A percentile compares a stretch with the other conserved stretches of the same genome.
Conservation (phyloP, 2,329 filamentous ascomycete species). For the Arthroderma uncinatum region DNA sequence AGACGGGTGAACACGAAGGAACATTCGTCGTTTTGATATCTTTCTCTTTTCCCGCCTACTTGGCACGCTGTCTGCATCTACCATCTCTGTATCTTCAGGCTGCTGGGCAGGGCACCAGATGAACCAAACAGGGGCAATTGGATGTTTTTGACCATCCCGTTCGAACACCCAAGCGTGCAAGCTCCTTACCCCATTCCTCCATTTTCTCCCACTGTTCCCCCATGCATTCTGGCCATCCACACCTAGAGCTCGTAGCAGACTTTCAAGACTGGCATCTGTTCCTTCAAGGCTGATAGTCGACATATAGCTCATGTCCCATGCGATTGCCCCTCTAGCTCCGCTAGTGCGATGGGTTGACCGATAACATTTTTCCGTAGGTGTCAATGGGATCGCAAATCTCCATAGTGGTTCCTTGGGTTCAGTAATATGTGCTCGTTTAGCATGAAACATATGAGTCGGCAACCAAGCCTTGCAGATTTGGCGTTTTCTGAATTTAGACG, state of each 20-base stretch:
- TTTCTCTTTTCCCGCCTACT: slow-evolving; percentile 16
- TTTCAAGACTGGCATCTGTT: slow-evolving; percentile 49
- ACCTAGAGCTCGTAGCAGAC: slow-evolving; percentile 55
- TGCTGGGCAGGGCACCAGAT: slow-evolving; percentile 55
- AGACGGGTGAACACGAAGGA: slow-evolving; percentile 72
- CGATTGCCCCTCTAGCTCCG: slow-evolving; percentile 62
- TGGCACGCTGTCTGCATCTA: slow-evolving; percentile 17
- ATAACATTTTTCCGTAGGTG: slow-evolving; percentile 82
- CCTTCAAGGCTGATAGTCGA: slow-evolving; percentile 74
- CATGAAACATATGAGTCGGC: slow-evolving; percentile 87
- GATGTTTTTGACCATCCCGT: slow-evolving; percentile 40
- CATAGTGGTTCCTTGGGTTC: slow-evolving; percentile 67
- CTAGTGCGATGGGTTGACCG: slow-evolving; percentile 73
- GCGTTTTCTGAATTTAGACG: slow-evolving; percentile 67
- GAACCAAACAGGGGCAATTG: slow-evolving; percentile 61
- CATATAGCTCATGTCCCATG: slow-evolving; percentile 93
- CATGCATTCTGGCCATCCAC: slow-evolving; percentile 49
- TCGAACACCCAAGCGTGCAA: slow-evolving; percentile 51
- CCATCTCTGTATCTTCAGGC: slow-evolving; percentile 29
- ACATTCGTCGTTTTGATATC: slow-evolving; percentile 42
- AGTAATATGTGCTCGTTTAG: slow-evolving; percentile 85
- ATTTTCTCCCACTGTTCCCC: slow-evolving; percentile 55
- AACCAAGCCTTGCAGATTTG: slow-evolving; percentile 87
- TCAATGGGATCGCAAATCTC: slow-evolving; percentile 77
- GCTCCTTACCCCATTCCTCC: slow-evolving; percentile 52